These are phyloP conservation scores for Rhizoclosmatium globosum DNA, from an alignment of 192 early-diverging fungal genomes.

Conservation along the genomic window DNA sequence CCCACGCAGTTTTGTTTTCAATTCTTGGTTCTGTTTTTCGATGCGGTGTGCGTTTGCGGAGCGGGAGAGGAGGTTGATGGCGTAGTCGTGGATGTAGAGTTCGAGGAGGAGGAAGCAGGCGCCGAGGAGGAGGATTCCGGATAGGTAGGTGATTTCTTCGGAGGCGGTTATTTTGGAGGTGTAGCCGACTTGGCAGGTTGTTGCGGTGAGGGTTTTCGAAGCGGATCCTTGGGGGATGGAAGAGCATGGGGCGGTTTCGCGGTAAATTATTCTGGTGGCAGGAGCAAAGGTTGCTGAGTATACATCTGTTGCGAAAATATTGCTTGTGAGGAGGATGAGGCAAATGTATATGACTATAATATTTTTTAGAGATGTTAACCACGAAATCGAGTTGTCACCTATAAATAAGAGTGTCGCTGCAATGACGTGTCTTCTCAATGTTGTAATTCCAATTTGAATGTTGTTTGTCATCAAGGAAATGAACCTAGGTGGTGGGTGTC, in stretches of 20 bases:
- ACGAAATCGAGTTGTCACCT: background rate
- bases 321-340: background rate
- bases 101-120: constrained; percentile 38
- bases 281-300: background rate
- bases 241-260: constrained; percentile 2
- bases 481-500: constrained; percentile 22
- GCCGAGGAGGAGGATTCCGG: constrained; percentile 34
- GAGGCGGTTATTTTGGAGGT: background rate
- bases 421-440: constrained; percentile 40
- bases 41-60: constrained; percentile 37
- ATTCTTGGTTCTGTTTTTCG: constrained; percentile 45
- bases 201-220: background rate
- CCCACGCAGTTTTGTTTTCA: constrained; percentile 45
- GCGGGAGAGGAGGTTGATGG: constrained; percentile 43
- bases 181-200: constrained; percentile 11
- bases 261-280: constrained; percentile 5
- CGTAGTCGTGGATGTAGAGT: constrained; percentile 51
- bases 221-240: background rate
- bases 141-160: constrained; percentile 45
- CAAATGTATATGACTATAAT: background rate
- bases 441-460: constrained; percentile 42
- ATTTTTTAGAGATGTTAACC: background rate
- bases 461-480: constrained; percentile 50
- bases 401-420: constrained; percentile 35
- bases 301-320: background rate